These are phyloP conservation scores for Rusavskia elegans DNA, from an alignment of 495 filamentous ascomycete genomes.

Conservation along the genomic window DNA sequence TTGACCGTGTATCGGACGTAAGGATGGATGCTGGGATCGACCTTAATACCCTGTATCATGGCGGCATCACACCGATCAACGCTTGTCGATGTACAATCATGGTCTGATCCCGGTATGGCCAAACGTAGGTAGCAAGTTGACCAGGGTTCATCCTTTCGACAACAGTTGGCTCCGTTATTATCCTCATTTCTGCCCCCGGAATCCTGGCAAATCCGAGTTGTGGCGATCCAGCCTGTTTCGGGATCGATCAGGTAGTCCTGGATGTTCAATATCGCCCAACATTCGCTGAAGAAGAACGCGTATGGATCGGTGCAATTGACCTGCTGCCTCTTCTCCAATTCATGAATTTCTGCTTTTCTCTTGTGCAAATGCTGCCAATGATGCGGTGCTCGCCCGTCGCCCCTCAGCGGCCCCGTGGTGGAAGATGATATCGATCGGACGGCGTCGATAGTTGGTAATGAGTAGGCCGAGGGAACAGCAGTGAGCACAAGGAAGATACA, in stretches of 20 bases:
- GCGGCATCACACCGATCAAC: constrained; percentile 1
- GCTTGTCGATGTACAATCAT: constrained; percentile 7
- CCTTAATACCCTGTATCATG: background rate
- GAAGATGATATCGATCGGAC: background rate
- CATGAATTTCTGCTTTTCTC: background rate
- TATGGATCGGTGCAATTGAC: constrained; percentile 7
- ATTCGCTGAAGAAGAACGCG: constrained; percentile 3
- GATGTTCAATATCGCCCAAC: constrained; percentile 5
- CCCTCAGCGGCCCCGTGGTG: background rate
- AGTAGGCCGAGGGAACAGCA: background rate
- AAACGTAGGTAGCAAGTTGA: constrained; percentile 9
- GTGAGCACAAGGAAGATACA: background rate
- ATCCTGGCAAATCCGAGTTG: background rate
- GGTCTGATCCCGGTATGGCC: background rate
- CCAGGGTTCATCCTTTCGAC: constrained; percentile 2
- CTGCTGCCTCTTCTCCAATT: constrained; percentile 2
- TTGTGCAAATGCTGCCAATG: background rate
- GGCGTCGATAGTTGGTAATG: background rate
- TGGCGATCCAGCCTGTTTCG: constrained; percentile 4
- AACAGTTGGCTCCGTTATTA: constrained; percentile 7
- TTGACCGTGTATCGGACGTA: constrained; percentile 7
- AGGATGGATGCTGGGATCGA: constrained; percentile 1
- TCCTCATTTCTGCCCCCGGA: background rate
- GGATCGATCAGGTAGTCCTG: constrained; percentile 4
- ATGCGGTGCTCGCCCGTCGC: background rate